phyloP scores from a whole-genome alignment of 495 filamentous ascomycete genomes.

The Hypoxylon intermedium region DNA sequence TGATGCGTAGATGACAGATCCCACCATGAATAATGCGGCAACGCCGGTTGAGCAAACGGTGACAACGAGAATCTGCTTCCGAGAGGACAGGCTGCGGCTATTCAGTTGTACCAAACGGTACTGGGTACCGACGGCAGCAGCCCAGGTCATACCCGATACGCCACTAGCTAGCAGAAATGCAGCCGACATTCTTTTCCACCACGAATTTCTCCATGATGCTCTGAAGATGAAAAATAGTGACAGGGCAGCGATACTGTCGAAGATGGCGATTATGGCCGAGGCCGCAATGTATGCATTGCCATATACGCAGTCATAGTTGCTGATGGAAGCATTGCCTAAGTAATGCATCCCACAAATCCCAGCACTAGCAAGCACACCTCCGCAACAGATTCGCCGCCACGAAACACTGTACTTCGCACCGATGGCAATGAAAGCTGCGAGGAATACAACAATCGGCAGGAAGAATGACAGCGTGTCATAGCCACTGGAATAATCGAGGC shows the following conservation, averaged over 20 bases:
- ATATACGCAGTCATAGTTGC: conserved; percentile 75
- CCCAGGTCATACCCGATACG: conserved; percentile 91
- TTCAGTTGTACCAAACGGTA: conserved; percentile 59
- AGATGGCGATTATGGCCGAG: conserved; percentile 72
- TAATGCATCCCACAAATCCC: conserved; percentile 92
- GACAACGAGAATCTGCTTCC: conserved; percentile 67
- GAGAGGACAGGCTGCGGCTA: conserved; percentile 48
- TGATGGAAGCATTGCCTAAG: conserved; percentile 80
- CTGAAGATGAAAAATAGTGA: conserved; percentile 78
- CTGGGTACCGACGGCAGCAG: conserved; percentile 72
- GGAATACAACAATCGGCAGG: conserved; percentile 76
- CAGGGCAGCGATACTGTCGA: conserved; percentile 71
- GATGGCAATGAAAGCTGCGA: conserved; percentile 72
- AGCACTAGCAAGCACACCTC: conserved; percentile 71
- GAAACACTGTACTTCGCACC: conserved; percentile 62
- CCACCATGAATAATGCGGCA: conserved; percentile 63
- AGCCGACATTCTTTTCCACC: conserved; percentile 74
- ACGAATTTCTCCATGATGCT: conserved; percentile 77
- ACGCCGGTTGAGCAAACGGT: conserved; percentile 67
- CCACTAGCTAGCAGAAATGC: conserved; percentile 72
- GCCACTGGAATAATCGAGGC: conserved; percentile 74
- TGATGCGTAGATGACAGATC: conserved; percentile 61
- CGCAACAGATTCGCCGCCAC: conserved; percentile 63
- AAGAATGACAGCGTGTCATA: conserved; percentile 83
- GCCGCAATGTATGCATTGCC: conserved; percentile 64